Percentiles rank a stretch among this genome's conserved stretches.
These are phyloP conservation scores for Coccomyxa sp. DNA, from an alignment of 139 green algal species.

Conservation along the genomic window DNA sequence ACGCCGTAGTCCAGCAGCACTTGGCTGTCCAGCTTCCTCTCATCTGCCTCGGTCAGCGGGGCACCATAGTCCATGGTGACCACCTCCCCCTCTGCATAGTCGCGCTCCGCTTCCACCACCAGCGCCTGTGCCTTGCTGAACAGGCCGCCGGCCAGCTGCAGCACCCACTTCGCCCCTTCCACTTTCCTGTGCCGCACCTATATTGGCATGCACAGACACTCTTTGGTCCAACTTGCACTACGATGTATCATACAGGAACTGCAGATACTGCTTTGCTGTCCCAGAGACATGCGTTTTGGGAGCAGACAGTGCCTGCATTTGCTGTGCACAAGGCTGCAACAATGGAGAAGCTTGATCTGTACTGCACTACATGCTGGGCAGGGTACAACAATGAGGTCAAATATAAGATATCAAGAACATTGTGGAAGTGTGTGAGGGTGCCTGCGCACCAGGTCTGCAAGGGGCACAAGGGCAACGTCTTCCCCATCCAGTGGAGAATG, in stretches of 20 bases:
- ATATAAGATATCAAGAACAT: too few species aligned
- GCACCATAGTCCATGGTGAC: constrained; percentile 60
- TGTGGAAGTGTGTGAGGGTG: too few species aligned
- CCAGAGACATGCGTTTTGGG: too few species aligned
- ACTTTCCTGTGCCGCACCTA: constrained; percentile 53
- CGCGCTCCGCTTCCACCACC: constrained; percentile 41
- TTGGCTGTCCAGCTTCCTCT: constrained; percentile 49
- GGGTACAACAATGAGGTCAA: too few species aligned
- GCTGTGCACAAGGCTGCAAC: too few species aligned
- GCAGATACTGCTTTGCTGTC: neutral
- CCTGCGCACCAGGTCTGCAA: constrained; percentile 65
- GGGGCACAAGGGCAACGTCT: constrained; percentile 68
- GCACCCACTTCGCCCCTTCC: constrained; percentile 29
- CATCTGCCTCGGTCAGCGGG: neutral
- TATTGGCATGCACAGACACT: neutral
- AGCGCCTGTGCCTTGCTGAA: constrained; percentile 47
- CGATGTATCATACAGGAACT: neutral
- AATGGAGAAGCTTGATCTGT: too few species aligned
- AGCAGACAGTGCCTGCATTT: too few species aligned
- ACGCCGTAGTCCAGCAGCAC: constrained; percentile 76
- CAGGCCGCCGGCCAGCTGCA: constrained; percentile 39
- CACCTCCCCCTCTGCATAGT: constrained; percentile 36
- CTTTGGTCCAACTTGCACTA: neutral
- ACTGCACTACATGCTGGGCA: too few species aligned
- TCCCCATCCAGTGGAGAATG: constrained; percentile 69